Evolutionary conservation across 2,329 filamentous ascomycete species (phyloP), one percentile per base, ranked within the genome.

Genomic region (Aspergillus ibericus): DNA sequence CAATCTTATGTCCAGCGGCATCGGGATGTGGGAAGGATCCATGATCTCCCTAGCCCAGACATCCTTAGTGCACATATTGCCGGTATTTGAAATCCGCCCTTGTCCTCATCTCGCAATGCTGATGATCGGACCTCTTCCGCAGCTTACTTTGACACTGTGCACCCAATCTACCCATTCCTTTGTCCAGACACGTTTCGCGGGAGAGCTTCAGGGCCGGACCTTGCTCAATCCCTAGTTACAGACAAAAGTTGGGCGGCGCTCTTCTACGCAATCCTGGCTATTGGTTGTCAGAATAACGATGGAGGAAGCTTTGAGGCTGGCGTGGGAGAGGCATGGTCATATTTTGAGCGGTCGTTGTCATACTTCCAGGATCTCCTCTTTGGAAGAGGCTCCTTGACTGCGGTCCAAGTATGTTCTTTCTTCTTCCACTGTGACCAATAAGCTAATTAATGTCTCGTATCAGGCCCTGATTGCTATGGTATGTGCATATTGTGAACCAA

Each of bases 201-300:
- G 0, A 67, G 68, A 22, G 70, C 67, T 25, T 13, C 83, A 81
- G 29, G 85, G 74, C 8, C 71, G 22, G 5, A 81, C 61, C 1
- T 82, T 83, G 40, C 84, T 70, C 9, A 79, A 55, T 0, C 80
- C 81, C 61, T 86, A 81, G 38, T 84, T 72, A 1, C 84, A 64
- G 65, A 85, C 80, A 25, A 83, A 66, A 77, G 79, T 81, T 68
- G 73, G 70, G 71, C 68, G 0, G 72, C 73, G 4, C 60, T 80
- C 1, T 80, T 79, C 59, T 65, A 78, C 4, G 58, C 66, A 9
- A 55, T 71, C 15, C 59, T 78, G 3, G 76, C 77, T 1, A 59
- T 78, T 1, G 77, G 76, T 5, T 75, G 69, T 25, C 73, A 74
- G 51, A 70, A 74, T 32, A 58, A 68, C 13, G 68, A 66, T 5